Base-by-base conservation (phyloP, 352 stramenopile species). In the Blastocystis sp. region DNA sequence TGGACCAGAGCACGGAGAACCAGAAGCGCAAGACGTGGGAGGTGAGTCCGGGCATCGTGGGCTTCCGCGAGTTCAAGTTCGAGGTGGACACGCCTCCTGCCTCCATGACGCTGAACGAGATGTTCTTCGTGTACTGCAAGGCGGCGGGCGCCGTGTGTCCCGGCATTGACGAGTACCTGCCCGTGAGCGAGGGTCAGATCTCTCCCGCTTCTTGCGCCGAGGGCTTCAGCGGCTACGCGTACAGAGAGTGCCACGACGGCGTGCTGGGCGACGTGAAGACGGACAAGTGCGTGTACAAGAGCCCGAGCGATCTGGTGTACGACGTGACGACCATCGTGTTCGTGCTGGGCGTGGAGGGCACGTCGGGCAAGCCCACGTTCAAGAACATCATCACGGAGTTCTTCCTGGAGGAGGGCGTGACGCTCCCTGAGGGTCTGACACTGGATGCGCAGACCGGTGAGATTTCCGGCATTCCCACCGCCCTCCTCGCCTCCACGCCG, bases 101-200 rank as follows among this genome's bases (percentile, higher is more conserved):
- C 4, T 60, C 43, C 9, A n/a, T 53, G 7, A 61, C 34, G n/a
- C 1, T 53, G 38, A 41, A 43, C 14, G 53, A 34, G 7, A n/a
- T 61, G 2, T 3, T 53, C 23, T 2, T 59, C 2, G 38, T 41
- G 34, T 81, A 81, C n/a, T 81, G 71, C 48, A 81, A 81, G 28
- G 48, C 71, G 10, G 21, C 11, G 21, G 71, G 71, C 21, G 23
- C 41, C 7, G 43, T 77, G 19, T 81, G 71, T 66, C 56, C 48
- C 21, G 71, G 43, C 10, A 38, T 48, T 67, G 71, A 48, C 48
- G 28, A n/a, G 28, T 81, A 65, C 45, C 71, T 53, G 17, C 66
- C 71, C 9, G 71, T 81, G 38, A 14, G 10, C 21, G 71, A 81
- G 34, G 71, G 71, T 65, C 71, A 81, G 71, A 81, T 81, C 45